These are phyloP conservation scores for Globisporangium solare DNA, from an alignment of 352 stramenopile genomes.

Conservation along the genomic window DNA sequence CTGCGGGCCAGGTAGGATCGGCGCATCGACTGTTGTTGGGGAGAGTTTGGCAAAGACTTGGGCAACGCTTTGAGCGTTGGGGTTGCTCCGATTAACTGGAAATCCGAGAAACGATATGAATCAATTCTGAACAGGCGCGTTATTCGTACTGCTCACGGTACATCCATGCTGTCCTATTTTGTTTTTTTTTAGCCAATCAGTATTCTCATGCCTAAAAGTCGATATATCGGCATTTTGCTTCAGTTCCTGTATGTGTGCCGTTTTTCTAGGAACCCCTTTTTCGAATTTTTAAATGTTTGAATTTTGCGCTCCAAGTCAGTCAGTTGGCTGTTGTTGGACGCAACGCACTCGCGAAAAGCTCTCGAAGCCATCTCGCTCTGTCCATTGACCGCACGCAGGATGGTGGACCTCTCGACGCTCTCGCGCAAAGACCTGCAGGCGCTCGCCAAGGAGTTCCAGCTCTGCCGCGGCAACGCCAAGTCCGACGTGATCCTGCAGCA, in stretches of 20 bases:
- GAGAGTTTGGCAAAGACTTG: no score
- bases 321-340: not conserved
- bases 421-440: conserved; percentile 61
- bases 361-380: no score
- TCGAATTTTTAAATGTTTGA: conserved; percentile 7
- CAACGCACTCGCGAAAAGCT: not conserved
- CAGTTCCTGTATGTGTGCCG: not conserved
- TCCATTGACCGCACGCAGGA: no score
- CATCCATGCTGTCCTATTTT: no score
- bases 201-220: not conserved
- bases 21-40: no score
- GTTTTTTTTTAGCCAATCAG: no score
- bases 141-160: no score
- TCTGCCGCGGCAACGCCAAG: conserved; percentile 65
- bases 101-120: no score
- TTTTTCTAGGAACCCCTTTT: conserved; percentile 1
- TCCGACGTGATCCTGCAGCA: conserved; percentile 57
- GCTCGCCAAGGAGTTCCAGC: conserved; percentile 56
- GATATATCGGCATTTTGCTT: not conserved
- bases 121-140: no score
- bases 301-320: not conserved
- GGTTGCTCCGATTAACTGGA: no score
- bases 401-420: conserved; percentile 32
- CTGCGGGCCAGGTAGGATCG: no score
- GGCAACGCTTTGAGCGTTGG: no score